Percentiles rank a stretch among this genome's conserved stretches.
Conservation (phyloP, 768 basidiomycete genomes). For the Suillus brevipes region DNA sequence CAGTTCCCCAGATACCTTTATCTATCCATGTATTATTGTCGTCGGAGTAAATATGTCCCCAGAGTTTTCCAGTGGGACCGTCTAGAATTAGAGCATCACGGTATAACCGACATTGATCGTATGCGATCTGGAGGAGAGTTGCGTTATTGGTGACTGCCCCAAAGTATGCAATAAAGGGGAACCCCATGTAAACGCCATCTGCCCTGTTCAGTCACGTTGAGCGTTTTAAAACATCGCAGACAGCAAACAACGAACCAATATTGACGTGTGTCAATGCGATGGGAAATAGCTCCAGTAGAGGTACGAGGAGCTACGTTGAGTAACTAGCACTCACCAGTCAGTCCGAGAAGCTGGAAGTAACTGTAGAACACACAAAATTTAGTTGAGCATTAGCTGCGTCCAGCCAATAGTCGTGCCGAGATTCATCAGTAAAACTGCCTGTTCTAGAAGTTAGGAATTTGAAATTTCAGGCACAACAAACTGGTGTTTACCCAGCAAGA, state of each 20-base stretch:
- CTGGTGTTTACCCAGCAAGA: constrained; percentile 20
- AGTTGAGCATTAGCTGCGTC: constrained; percentile 23
- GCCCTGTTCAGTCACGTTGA: constrained; percentile 24
- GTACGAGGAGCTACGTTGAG: constrained; percentile 31
- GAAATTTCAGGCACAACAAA: not conserved
- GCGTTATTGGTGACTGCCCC: constrained; percentile 36
- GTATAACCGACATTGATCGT: constrained; percentile 43
- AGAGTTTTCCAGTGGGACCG: constrained; percentile 34
- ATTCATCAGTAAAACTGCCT: constrained; percentile 17
- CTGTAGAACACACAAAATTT: constrained; percentile 17
- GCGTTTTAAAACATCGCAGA: not conserved
- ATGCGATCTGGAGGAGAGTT: constrained; percentile 40
- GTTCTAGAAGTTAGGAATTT: not conserved
- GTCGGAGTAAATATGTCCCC: constrained; percentile 36
- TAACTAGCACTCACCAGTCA: constrained; percentile 13
- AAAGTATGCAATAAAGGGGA: constrained; percentile 45
- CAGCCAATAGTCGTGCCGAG: constrained; percentile 20
- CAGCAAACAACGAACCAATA: constrained; percentile 25
- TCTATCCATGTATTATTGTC: constrained; percentile 14
- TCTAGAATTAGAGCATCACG: constrained; percentile 33
- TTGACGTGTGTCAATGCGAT: constrained; percentile 35
- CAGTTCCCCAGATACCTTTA: constrained; percentile 38
- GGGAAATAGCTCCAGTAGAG: constrained; percentile 41
- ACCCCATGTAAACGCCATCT: constrained; percentile 44
- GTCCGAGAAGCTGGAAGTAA: not conserved